These are phyloP conservation scores for Suhomyces chickasaworum DNA, from an alignment of 1,139 yeast species.

Conservation along the genomic window DNA sequence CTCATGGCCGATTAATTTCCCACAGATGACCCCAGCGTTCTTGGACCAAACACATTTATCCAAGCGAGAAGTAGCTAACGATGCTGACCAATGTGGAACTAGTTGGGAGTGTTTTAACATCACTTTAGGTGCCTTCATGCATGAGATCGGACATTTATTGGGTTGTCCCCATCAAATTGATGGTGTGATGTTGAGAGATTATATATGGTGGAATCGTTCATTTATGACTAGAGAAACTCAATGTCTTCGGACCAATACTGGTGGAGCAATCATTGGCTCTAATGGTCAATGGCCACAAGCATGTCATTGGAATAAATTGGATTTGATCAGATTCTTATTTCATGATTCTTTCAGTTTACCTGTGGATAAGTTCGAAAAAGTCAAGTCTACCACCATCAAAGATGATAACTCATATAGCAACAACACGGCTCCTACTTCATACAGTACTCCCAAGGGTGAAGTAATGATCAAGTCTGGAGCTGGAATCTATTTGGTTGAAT, in stretches of 20 bases:
- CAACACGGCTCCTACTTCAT: constrained; percentile 29
- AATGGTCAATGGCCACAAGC: constrained; percentile 55
- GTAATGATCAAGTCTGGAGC: constrained; percentile 51
- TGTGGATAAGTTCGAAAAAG: constrained; percentile 51
- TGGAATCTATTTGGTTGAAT: constrained; percentile 77
- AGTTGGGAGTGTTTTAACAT: constrained; percentile 88
- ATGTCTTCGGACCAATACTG: constrained; percentile 53
- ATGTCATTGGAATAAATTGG: constrained; percentile 87
- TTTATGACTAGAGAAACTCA: constrained; percentile 72
- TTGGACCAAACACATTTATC: constrained; percentile 69
- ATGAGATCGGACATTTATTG: constrained; percentile 86
- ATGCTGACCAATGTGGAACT: constrained; percentile 78
- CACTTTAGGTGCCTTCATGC: constrained; percentile 92
- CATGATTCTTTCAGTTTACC: constrained; percentile 83
- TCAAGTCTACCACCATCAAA: constrained; percentile 26
- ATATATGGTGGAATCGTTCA: constrained; percentile 75
- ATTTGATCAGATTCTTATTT: constrained; percentile 70
- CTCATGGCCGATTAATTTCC: constrained; percentile 83
- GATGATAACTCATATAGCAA: constrained; percentile 25
- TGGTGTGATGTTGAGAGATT: constrained; percentile 91
- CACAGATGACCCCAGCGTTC: constrained; percentile 67
- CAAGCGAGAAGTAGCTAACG: constrained; percentile 80
- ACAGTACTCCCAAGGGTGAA: constrained; percentile 41
- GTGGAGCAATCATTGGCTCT: constrained; percentile 44
- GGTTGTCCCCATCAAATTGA: constrained; percentile 91